Evolutionary conservation across 495 filamentous ascomycete species (phyloP), one percentile per base, ranked within the genome.

Genomic region (Neurospora discreta): DNA sequence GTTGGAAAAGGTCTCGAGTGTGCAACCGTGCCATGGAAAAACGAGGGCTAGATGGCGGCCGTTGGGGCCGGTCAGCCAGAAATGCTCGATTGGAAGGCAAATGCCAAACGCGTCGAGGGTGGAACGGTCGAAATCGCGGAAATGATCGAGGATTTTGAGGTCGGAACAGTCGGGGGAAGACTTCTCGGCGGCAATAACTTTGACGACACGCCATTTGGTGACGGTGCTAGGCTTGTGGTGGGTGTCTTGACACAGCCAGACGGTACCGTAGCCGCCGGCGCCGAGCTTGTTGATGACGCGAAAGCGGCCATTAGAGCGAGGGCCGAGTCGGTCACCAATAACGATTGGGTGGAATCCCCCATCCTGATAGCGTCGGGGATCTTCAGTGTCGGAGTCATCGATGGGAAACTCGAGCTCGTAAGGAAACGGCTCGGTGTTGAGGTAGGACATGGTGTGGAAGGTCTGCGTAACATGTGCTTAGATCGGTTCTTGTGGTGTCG

Each of bases 241-340:
- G 79, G 74, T 4, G 44, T 88, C 84, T 3, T 72, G 76, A 42
- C 82, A 83, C 70, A 88, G 80, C 85, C 83, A 88, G 72, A 84
- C 79, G 5, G 82, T 87, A 11, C 81, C 84, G 73, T 80, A 86
- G 30, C 80, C 80, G 10, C 84, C 83, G 67, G 77, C 83, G 0
- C 83, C 85, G 16, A 87, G 76, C 68, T 87, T 88, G 74, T 86
- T 81, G 9, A 80, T 77, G 72, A 86, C 81, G 9, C 69, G 71
- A 71, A 85, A 87, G 43, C 78, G 73, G 0, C 73, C 52, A 30
- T 68, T 40, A 5, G 52, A 60, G 0, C 7, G 1, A 1, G 33
- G 30, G 3, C 39, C 58, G 39, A 72, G n/a, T 18, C 71, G 58
- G 38, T 72, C 60, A 16, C 60, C 60, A 13, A 72, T 41, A n/a